Conservation (phyloP, 805 yeast genomes). For the Ogataea paraovalis region DNA sequence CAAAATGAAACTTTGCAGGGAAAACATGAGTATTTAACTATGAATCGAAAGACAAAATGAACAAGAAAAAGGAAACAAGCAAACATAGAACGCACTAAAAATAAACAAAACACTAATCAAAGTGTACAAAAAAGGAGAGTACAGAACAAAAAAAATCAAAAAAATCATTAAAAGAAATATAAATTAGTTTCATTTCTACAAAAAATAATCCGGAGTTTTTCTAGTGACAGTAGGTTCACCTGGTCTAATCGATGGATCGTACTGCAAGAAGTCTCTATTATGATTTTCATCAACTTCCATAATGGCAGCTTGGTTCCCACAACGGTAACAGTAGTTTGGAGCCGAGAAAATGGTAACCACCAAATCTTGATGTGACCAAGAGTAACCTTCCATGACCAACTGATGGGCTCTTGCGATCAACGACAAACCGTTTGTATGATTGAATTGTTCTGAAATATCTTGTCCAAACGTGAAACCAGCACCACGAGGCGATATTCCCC, state of each 20-base stretch:
- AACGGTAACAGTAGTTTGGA: conserved; percentile 94
- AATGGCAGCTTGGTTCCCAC: conserved; percentile 97
- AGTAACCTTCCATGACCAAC: conserved; percentile 95
- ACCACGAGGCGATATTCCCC: conserved; percentile 98
- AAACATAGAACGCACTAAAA: not conserved
- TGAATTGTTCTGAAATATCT: conserved; percentile 90
- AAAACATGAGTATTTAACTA: conserved; percentile 2
- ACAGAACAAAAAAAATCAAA: not conserved
- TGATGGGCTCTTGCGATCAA: conserved; percentile 94
- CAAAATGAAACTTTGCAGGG: not conserved
- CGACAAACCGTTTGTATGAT: conserved; percentile 81
- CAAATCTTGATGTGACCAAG: conserved; percentile 91
- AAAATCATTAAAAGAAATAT: conserved; percentile 1
- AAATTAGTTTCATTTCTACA: conserved; percentile 37
- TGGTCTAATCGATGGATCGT: conserved; percentile 94
- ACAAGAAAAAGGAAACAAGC: not conserved
- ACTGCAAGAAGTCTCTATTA: conserved; percentile 86
- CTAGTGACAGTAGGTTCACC: conserved; percentile 97
- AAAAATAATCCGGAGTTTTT: conserved; percentile 95
- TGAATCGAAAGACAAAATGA: not conserved
- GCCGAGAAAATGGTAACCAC: conserved; percentile 95
- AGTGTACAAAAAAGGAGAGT: not conserved
- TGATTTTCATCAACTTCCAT: conserved; percentile 97
- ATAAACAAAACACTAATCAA: not conserved
- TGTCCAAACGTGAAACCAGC: conserved; percentile 98